A percentile compares a stretch with the other conserved stretches of the same genome.
Evolutionary conservation across 2,329 filamentous ascomycete genomes (phyloP).

Genomic region (Diaporthe amygdali): DNA sequence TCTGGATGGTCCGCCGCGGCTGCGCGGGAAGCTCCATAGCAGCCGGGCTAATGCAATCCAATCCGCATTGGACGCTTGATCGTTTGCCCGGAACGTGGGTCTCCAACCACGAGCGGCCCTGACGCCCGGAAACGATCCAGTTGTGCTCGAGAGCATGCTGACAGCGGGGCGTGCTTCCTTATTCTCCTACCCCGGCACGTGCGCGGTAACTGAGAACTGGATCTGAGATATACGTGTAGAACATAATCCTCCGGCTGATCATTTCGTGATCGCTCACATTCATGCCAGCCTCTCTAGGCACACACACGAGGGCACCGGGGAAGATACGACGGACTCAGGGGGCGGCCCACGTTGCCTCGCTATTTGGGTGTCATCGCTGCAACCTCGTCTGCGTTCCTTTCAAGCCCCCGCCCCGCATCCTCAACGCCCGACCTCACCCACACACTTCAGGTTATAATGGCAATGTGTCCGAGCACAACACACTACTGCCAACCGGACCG

Average conservation of each 20-base stretch:
- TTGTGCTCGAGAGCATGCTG: no score
- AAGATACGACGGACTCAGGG: neutral
- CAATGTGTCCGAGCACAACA: conserved; percentile 6
- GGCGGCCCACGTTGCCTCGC: neutral
- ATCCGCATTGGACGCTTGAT: neutral
- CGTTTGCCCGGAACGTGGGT: neutral
- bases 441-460: neutral
- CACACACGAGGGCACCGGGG: neutral
- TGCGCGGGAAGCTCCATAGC: neutral
- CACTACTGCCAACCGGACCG: neutral
- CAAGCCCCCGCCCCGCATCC: conserved; percentile 1
- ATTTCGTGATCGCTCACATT: neutral
- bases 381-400: neutral
- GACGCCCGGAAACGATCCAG: neutral
- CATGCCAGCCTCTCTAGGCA: neutral
- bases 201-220: neutral
- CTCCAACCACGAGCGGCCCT: neutral
- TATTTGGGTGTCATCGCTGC: neutral
- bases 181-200: neutral
- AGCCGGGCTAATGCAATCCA: neutral
- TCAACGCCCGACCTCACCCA: conserved; percentile 8
- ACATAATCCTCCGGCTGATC: neutral
- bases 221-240: neutral
- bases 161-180: neutral
- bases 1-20: no score